phyloP scores from a whole-genome alignment of 2,329 filamentous ascomycete genomes.

The Cephalotrichum gorgonifer region DNA sequence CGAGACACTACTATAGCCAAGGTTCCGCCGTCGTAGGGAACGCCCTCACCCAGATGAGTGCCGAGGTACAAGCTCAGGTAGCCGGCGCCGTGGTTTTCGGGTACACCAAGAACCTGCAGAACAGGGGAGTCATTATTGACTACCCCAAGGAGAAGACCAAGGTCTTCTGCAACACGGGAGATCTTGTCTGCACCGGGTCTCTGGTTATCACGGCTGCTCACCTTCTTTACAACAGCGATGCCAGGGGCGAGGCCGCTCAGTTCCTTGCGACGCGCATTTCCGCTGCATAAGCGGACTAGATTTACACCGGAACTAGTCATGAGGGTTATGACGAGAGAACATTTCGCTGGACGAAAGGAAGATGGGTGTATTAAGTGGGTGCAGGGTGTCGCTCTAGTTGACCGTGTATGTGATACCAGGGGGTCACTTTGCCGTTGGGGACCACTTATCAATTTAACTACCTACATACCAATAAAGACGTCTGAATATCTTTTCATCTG shows the following conservation, averaged over 20 bases:
- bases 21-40: constrained; percentile 19
- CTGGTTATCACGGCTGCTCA: neutral
- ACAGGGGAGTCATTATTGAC: constrained; percentile 9
- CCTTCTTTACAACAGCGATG: neutral
- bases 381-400: no score
- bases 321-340: no score
- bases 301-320: no score
- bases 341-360: no score
- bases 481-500: no score
- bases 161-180: constrained; percentile 26
- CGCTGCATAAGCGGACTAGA: no score
- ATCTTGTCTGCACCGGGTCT: neutral
- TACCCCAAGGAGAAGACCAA: constrained; percentile 21
- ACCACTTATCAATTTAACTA: no score
- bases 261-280: neutral
- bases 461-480: no score
- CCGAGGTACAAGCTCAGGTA: constrained; percentile 9
- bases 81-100: constrained; percentile 18
- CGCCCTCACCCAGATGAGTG: constrained; percentile 13
- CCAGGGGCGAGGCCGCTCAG: neutral
- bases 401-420: no score
- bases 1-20: constrained; percentile 5
- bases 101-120: constrained; percentile 13
- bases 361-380: no score
- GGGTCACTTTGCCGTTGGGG: no score